Percentiles rank a stretch among this genome's conserved stretches.
phyloP scores from a whole-genome alignment of 805 yeast genomes.

The Ogataea haglerorum region DNA sequence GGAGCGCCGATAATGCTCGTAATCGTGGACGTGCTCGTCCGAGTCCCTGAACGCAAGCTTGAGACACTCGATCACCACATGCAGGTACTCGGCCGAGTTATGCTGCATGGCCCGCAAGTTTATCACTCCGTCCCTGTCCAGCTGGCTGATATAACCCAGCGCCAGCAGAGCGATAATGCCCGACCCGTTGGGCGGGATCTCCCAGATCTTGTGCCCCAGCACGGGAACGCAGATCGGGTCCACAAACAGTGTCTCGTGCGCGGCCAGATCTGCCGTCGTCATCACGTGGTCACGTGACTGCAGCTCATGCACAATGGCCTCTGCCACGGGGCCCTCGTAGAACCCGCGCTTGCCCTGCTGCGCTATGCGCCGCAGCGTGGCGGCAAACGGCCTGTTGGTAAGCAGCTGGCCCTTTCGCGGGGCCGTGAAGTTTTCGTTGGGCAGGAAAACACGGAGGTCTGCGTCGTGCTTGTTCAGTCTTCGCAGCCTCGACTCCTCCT shows the following conservation, averaged over 20 bases:
- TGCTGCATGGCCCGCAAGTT: constrained; percentile 47
- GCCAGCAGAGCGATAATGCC: constrained; percentile 75
- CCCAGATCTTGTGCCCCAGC: constrained; percentile 62
- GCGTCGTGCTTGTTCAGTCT: constrained; percentile 31
- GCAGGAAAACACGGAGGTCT: constrained; percentile 34
- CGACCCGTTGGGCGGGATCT: constrained; percentile 82
- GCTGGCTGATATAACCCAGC: constrained; percentile 58
- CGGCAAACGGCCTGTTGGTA: constrained; percentile 50
- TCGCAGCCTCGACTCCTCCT: constrained; percentile 38
- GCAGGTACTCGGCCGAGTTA: constrained; percentile 69
- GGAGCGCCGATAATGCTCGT: constrained; percentile 34
- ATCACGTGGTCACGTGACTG: constrained; percentile 54
- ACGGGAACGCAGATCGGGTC: constrained; percentile 59
- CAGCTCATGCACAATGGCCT: constrained; percentile 55
- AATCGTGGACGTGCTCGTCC: constrained; percentile 70
- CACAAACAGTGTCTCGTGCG: constrained; percentile 59
- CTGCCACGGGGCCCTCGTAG: constrained; percentile 69
- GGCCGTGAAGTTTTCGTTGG: constrained; percentile 35
- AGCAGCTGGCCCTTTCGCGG: constrained; percentile 62
- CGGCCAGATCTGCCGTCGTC: constrained; percentile 49
- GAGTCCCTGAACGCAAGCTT: constrained; percentile 73
- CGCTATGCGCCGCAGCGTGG: constrained; percentile 50
- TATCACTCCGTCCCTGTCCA: constrained; percentile 43
- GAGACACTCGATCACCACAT: constrained; percentile 64
- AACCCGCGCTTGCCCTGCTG: constrained; percentile 59